Evolutionary conservation across 208 protist species (phyloP).

Genomic region (Crithidia fasciculata): DNA sequence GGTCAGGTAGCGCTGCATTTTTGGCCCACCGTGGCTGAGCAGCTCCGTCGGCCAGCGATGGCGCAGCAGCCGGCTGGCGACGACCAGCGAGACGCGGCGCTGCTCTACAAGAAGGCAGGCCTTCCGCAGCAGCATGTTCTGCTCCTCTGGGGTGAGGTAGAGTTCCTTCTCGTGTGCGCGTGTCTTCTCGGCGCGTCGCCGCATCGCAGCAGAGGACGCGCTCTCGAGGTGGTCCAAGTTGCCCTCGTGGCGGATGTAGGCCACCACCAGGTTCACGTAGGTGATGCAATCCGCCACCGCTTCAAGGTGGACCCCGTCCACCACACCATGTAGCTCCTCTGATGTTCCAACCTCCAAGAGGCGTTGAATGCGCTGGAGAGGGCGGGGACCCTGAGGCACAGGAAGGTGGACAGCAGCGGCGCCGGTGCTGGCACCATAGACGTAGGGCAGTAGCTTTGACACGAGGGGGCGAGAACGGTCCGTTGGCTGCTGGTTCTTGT

Average conservation of each 20-base stretch:
- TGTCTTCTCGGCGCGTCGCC: conserved; percentile 12
- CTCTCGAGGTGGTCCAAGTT: conserved; percentile 10
- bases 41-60: conserved; percentile 51
- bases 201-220: not conserved
- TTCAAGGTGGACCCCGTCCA: not conserved
- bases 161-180: not conserved
- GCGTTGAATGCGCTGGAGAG: conserved; percentile 11
- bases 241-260: conserved; percentile 34
- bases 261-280: conserved; percentile 25
- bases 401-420: not conserved
- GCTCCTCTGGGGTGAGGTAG: conserved; percentile 12
- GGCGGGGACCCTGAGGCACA: conserved; percentile 5
- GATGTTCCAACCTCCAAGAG: conserved; percentile 7
- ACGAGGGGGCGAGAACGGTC: conserved; percentile 1
- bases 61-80: conserved; percentile 55
- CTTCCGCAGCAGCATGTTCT: conserved; percentile 36
- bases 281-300: conserved; percentile 9
- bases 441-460: conserved; percentile 18
- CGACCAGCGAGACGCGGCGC: conserved; percentile 42
- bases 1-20: conserved; percentile 44
- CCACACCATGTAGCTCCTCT: not conserved
- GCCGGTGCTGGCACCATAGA: conserved; percentile 6
- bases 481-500: not conserved
- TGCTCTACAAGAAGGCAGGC: conserved; percentile 43
- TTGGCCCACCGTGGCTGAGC: conserved; percentile 24